These are phyloP conservation scores for Pistacia atlantica DNA, from an alignment of 345 rosid species.

Conservation along the genomic window DNA sequence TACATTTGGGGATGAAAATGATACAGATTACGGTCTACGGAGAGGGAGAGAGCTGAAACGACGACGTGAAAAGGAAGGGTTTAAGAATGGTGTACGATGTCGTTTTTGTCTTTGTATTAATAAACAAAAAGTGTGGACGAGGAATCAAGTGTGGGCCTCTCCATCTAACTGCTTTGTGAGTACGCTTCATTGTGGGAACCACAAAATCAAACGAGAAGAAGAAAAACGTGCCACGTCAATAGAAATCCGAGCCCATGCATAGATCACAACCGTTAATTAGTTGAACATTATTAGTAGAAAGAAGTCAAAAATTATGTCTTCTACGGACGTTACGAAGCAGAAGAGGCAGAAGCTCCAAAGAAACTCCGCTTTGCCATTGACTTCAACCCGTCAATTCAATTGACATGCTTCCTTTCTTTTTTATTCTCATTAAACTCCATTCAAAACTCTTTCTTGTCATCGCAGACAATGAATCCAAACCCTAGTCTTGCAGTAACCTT, in stretches of 20 bases:
- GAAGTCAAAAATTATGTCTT: not conserved
- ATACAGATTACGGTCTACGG: not conserved
- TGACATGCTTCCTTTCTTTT: too few relatives aligned
- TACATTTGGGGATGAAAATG: not conserved
- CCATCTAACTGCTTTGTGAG: not conserved
- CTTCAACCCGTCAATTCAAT: not conserved
- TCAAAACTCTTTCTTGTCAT: not conserved
- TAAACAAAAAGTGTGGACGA: not conserved
- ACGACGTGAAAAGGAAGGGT: not conserved
- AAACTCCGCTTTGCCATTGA: not conserved
- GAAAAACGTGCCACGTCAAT: not conserved
- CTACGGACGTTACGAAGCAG: conserved; percentile 6
- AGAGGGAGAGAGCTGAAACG: not conserved
- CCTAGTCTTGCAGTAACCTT: not conserved
- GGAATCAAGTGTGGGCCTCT: conserved; percentile 7
- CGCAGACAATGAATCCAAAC: not conserved
- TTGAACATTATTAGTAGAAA: not conserved
- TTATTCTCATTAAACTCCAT: not conserved
- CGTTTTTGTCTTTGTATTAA: not conserved
- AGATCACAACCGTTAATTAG: too few relatives aligned
- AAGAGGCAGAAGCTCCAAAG: not conserved
- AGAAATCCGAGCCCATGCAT: not conserved
- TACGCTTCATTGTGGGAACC: conserved; percentile 15
- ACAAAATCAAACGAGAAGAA: not conserved
- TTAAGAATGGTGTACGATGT: not conserved